These are phyloP conservation scores for Cryptococcus wingfieldii DNA, from an alignment of 1,284 basidiomycete species.

Conservation along the genomic window DNA sequence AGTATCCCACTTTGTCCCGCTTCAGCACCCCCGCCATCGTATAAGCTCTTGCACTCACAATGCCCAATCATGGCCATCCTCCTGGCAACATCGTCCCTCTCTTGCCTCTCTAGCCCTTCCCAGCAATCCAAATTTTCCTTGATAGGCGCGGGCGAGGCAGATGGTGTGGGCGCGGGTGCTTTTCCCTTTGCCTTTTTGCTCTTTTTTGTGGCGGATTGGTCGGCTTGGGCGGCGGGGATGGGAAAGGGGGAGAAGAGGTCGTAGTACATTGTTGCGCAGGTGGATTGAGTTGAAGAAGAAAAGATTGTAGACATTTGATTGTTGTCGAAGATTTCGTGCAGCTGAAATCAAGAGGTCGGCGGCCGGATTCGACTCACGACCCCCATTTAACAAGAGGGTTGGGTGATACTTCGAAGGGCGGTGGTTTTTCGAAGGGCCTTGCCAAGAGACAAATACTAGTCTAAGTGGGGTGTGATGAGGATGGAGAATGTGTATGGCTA, in stretches of 20 bases:
- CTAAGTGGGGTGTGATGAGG: too few relatives aligned
- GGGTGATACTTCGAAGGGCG: too few relatives aligned
- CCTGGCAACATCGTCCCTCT: conserved; percentile 34
- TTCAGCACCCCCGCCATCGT: neutral
- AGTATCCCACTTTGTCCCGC: conserved; percentile 40
- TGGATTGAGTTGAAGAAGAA: too few relatives aligned
- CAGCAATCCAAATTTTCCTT: conserved; percentile 28
- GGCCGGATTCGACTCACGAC: too few relatives aligned
- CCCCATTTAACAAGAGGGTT: too few relatives aligned
- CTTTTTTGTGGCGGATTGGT: conserved; percentile 18
- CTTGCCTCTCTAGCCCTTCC: conserved; percentile 29
- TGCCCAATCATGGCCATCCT: conserved; percentile 38
- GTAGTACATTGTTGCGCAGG: conserved; percentile 35
- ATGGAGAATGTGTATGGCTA: too few relatives aligned
- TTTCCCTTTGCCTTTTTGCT: conserved; percentile 40
- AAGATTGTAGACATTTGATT: too few relatives aligned
- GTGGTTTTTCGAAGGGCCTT: too few relatives aligned
- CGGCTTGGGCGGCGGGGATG: conserved; percentile 11
- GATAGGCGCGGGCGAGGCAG: neutral
- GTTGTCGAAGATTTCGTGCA: too few relatives aligned
- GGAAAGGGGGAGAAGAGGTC: conserved; percentile 47
- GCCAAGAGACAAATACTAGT: too few relatives aligned
- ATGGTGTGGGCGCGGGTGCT: neutral
- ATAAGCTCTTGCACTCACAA: conserved; percentile 21
- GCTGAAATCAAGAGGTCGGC: too few relatives aligned